Base-by-base conservation (phyloP, 108 stramenopile genomes). In the Bacterosira constricta region DNA sequence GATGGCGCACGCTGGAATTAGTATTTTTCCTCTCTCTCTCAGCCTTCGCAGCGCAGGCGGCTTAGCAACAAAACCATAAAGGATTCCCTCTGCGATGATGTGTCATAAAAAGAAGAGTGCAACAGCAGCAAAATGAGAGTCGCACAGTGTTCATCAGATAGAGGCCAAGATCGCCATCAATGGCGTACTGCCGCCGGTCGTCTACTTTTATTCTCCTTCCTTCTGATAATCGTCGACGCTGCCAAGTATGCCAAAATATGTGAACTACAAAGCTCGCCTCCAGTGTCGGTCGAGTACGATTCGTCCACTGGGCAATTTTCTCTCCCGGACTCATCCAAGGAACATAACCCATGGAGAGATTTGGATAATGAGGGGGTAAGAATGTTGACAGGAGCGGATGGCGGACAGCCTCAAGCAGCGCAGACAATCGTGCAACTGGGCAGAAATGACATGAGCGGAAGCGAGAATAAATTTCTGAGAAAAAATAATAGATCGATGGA, bases 201-300 rank as follows among this genome's bases (percentile, higher is more conserved):
- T n/a, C n/a, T 54, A 31, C 53, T 54, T 1, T 34, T 34, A 12
- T n/a, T 18, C 13, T 7, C 30, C 31, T 8, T 42, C 9, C 41
- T 42, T 8, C n/a, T 42, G 41, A 12, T 42, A 6, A n/a, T 42
- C 15, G 35, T 18, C 25, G 58, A 51, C 0, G 58, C 69, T 5
- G 32, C 57, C 25, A 36, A 53, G 26, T 75, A 66, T 47, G 31
- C 61, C 3, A 59, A 66, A 44, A 51, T 75, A 8, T 75, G 73
- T 38, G 37, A 64, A 46, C 64, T 75, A 1, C 35, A 61, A 26
- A 41, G 15, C 26, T 60, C 75, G 9, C 60, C 50, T 0, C 8
- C 62, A 2, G 71, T 80, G 26, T 34, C 64, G 17, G 52, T 80
- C 26, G 61, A 80, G 41, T 80, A 68, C 34, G 66, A 80, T 34